Evolutionary conservation across 1,284 basidiomycete species (phyloP), one percentile per base, ranked within the genome.

Genomic region (Violaceomyces palustris): DNA sequence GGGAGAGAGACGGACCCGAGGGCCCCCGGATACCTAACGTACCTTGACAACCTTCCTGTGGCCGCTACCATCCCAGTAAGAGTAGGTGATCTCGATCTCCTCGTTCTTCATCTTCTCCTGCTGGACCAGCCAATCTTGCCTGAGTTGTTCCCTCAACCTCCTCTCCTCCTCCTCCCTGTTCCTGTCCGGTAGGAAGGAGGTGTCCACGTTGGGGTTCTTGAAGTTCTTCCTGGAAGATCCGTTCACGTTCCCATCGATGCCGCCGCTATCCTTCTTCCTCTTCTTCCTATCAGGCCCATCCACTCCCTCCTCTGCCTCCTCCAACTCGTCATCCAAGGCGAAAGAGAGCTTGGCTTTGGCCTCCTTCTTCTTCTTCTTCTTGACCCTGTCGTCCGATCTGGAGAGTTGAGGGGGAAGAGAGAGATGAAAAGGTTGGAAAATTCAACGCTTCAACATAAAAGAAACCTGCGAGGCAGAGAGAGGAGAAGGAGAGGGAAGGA

Each of bases 31-130:
- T n/a, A n/a, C n/a, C n/a, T n/a, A 14, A 78, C 87, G 74, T 71
- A 93, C 92, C 65, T 79, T 80, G 14, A 94, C 92, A 26, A 83
- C 85, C 77, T 93, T 96, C 31, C 93, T 80, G 76, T 98, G 94
- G 0, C 94, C 94, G 64, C 86, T 91, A 4, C 93, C 93, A 70
- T 99, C 93, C 94, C 94, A 99, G 75, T 86, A 98, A 0, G 90
- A 94, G 72, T 97, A 99, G 0, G 85, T 84, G 58, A 96, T 81
- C 72, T 93, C 88, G 44, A 96, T 86, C 21, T 88, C 85, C 64
- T 93, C 91, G 31, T 80, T 77, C 76, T 94, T 96, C 64, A 87
- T 81, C 29, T 84, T 79, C 57, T 92, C 90, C 68, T 99, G 93
- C 71, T 84, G 85, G 48, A 78, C 78, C 25, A 97, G 77, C 90